Base-by-base conservation (phyloP, 345 rosid genomes). In the Raphanus raphanistrum region DNA sequence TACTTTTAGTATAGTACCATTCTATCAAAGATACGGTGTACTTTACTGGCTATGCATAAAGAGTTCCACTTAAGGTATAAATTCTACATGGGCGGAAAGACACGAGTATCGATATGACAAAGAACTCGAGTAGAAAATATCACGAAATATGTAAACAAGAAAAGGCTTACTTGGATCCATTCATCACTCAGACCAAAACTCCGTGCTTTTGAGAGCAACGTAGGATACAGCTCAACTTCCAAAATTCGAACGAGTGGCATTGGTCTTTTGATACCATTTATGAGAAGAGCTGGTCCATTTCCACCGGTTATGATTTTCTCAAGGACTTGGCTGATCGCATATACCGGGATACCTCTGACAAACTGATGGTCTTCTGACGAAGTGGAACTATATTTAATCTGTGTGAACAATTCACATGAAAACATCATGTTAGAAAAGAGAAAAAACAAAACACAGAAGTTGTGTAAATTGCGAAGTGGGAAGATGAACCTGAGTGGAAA, bases 151-250 rank as follows among this genome's bases (percentile, higher is more conserved):
- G 38, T 48, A 31, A 69, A 64, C 17, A 77, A 63, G 4, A 67
- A 61, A 36, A 59, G 68, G 69, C 87, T 68, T 84, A 91, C 96
- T 70, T 92, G 90, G 86, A 90, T 87, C 98, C 94, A 94, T 29
- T 88, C 80, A 74, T 90, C 93, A 68, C 88, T 92, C 79, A 94
- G 79, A 80, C 96, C 96, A 76, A 88, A 94, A 74, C 94, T 92
- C 72, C 98, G 84, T 13, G 98, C 97, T 84, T 94, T 94, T 66
- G 98, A 94, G 73, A 94, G 97, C 85, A 92, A 73, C 28, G 92
- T 92, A 80, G 93, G 96, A 85, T 88, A 89, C 60, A 94, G 84
- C 77, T 94, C 98, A 79, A 88, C 94, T 87, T 94, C 98, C 82
- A 94, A 85, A 71, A 92, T 90, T 83, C 96, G 84, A 75, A 92